Conservation (phyloP, 2,329 filamentous ascomycete genomes). For the Ascochyta rabiei region DNA sequence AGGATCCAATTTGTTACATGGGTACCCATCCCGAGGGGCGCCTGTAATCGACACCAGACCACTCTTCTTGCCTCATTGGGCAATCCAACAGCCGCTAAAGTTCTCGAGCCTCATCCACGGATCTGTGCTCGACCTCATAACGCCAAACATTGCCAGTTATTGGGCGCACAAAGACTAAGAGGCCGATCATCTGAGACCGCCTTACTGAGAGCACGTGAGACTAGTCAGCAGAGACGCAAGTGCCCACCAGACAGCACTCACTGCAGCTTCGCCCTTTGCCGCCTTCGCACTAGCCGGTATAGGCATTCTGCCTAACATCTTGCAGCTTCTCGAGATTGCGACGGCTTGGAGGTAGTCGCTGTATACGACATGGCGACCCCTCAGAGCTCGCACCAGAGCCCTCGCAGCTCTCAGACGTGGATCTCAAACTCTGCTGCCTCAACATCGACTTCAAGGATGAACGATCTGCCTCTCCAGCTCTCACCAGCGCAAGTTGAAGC, state of each 20-base stretch:
- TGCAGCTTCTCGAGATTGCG: background rate
- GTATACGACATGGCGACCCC: slow-evolving; percentile 3
- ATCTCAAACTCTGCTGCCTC: background rate
- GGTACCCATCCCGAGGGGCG: slow-evolving; percentile 19
- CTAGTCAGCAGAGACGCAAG: slow-evolving; percentile 6
- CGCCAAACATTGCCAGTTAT: background rate
- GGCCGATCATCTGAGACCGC: background rate
- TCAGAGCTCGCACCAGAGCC: background rate
- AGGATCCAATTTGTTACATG: slow-evolving; percentile 11
- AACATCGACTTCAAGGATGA: slow-evolving; percentile 13
- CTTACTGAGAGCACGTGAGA: background rate
- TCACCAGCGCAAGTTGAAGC: slow-evolving; percentile 32
- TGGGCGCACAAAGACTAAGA: background rate
- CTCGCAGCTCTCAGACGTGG: background rate
- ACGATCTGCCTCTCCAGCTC: slow-evolving; percentile 11
- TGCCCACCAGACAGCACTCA: background rate
- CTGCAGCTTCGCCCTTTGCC: slow-evolving; percentile 7
- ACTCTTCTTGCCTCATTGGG: slow-evolving; percentile 9
- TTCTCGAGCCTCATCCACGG: slow-evolving; percentile 2
- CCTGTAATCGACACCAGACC: slow-evolving; percentile 10
- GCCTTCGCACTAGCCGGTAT: slow-evolving; percentile 9
- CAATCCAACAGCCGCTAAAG: slow-evolving; percentile 12
- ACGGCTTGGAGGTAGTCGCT: background rate
- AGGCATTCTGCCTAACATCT: slow-evolving; percentile 1
- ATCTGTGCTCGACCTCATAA: background rate